Percentiles rank a stretch among this genome's conserved stretches.
Evolutionary conservation across 2,329 filamentous ascomycete genomes (phyloP).

Genomic region (Herpotrichia juniperi): DNA sequence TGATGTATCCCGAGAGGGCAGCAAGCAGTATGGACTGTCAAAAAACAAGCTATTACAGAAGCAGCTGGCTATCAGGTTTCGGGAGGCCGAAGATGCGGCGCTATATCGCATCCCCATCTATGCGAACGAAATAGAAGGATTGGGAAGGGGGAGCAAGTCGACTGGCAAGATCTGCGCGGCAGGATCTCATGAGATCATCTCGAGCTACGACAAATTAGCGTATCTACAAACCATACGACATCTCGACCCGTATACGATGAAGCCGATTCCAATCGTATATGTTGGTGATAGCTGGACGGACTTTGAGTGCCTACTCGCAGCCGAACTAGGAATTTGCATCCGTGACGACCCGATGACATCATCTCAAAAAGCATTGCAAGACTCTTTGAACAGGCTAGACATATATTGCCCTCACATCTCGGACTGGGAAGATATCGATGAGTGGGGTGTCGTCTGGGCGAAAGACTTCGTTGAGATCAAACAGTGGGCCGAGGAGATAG

Average conservation of each 20-base stretch:
- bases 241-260: background rate
- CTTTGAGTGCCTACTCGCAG: constrained; percentile 51
- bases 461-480: constrained; percentile 31
- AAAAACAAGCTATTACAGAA: background rate
- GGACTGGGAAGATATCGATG: constrained; percentile 16
- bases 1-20: too few species aligned
- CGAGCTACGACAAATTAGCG: constrained; percentile 49
- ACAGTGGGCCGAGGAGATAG: constrained; percentile 6
- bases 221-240: constrained; percentile 25
- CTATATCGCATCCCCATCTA: background rate
- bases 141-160: constrained; percentile 15
- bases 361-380: constrained; percentile 41
- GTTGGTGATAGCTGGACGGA: constrained; percentile 57
- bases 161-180: constrained; percentile 22
- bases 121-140: constrained; percentile 16
- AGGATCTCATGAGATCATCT: constrained; percentile 32
- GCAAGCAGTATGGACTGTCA: background rate
- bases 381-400: constrained; percentile 39
- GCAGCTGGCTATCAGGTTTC: background rate
- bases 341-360: constrained; percentile 44
- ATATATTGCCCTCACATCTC: constrained; percentile 29
- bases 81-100: background rate
- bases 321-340: constrained; percentile 55
- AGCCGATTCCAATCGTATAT: constrained; percentile 43
- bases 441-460: constrained; percentile 32